Evolutionary conservation across 2,329 filamentous ascomycete genomes (phyloP), one percentile per base, ranked within the genome.

Genomic region (Colletotrichum spinosum): DNA sequence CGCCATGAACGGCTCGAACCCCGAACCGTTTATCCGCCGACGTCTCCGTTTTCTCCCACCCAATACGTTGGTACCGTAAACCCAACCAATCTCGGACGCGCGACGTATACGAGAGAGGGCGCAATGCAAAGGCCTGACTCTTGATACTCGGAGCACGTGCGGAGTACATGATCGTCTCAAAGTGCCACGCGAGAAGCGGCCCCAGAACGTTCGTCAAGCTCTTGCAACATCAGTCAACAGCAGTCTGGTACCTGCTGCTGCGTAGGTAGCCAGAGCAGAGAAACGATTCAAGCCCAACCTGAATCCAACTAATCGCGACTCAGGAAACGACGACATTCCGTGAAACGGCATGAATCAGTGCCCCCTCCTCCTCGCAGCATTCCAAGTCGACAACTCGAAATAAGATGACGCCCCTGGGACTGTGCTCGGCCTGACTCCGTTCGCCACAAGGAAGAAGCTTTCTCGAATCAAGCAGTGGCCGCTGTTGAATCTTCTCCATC

Each of bases 311-410:
- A 13, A 49, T 33, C 45, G 42, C 54, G 34, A 49, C 44, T 55
- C 52, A 55, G 34, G 37, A 44, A 39, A 38, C 35, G 51, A 55
- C 51, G 35, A 46, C 58, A 37, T 62, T 25, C 25, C 25, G 42
- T 62, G 62, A 65, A 65, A 65, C 58, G 46, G 62, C 52, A 39
- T 65, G 62, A 62, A 65, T 65, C 62, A 56, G 62, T 56, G 25
- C 25, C 25, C 25, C 4, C 25, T 25, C 25, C 25, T 5, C 25
- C 25, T 25, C 25, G 25, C 25, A 25, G 25, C 25, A 25, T 25
- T 25, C 4, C 25, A 25, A 25, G 4, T 25, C 25, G 25, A 25
- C 4, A 46, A 37, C n/a, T n/a, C n/a, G 44, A 35, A 50, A 39
- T 15, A 51, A 42, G 48, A 45, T 45, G 33, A 8, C 13, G 13